phyloP scores from a whole-genome alignment of 2,329 filamentous ascomycete genomes.

The Aspergillus ibericus region DNA sequence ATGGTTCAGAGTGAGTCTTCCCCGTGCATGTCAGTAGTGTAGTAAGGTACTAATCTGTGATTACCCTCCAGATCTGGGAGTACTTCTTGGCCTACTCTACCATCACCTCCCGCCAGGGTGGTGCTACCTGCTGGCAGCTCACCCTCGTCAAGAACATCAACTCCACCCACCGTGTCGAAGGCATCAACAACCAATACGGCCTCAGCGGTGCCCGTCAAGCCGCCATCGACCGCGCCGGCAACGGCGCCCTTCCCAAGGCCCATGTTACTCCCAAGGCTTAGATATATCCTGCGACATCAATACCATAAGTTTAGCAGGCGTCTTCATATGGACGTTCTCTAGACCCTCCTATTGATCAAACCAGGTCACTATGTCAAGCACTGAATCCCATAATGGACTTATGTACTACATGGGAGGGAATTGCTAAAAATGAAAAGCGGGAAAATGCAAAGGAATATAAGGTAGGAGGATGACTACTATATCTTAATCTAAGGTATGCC shows the following conservation, averaged over 20 bases:
- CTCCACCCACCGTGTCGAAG: slow-evolving; percentile 77
- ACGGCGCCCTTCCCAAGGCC: slow-evolving; percentile 38
- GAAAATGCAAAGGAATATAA: neutral
- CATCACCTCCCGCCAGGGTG: slow-evolving; percentile 80
- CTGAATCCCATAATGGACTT: neutral
- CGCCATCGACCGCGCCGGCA: slow-evolving; percentile 36
- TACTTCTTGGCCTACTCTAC: slow-evolving; percentile 84
- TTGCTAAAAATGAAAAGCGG: neutral
- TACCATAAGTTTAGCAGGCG: neutral
- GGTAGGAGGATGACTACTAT: neutral
- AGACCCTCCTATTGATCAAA: neutral
- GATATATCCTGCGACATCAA: neutral
- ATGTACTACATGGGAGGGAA: neutral
- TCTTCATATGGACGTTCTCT: neutral
- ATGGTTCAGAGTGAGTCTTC: slow-evolving; percentile 82
- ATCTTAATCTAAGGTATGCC: neutral
- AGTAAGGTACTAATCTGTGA: neutral
- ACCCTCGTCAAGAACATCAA: slow-evolving; percentile 88
- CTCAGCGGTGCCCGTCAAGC: slow-evolving; percentile 65
- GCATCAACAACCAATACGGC: slow-evolving; percentile 67
- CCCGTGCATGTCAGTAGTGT: neutral
- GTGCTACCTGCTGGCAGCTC: slow-evolving; percentile 84
- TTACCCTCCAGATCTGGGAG: slow-evolving; percentile 71
- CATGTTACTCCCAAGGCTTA: slow-evolving; percentile 34
- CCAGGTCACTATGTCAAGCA: neutral